Evolutionary conservation across 805 yeast genomes (phyloP), one percentile per base, ranked within the genome.

Genomic region (Isabelozyma gotoi): DNA sequence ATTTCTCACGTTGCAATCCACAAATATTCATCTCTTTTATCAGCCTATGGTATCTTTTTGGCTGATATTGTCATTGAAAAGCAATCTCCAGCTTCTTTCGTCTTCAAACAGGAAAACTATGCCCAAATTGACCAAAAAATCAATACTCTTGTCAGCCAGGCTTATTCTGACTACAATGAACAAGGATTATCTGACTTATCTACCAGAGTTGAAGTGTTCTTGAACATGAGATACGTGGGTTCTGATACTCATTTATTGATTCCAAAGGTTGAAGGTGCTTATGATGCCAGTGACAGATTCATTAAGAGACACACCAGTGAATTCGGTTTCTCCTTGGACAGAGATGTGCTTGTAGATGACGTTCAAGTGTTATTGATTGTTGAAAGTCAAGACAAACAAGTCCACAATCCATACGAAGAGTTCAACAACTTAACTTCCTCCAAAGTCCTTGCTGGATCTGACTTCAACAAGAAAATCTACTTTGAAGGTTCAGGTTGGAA

Each of bases 161-260:
- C 88, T 0, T 51, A 62, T 31, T 41, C 42, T 36, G 70, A 58
- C 40, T 72, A 56, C 44, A 35, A 48, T 34, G 61, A 45, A 1
- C 96, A 89, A 61, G 87, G 88, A 0, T 56, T 67, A 48, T 44
- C 52, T 0, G 62, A 61, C 4, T 60, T 64, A 3, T 65, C 72
- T 18, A 74, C 88, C 18, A 59, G 55, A 19, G 71, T 75, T 42
- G 95, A 89, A 55, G 77, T 77, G 36, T 87, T 77, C 52, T 66
- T 90, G 48, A 90, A 90, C 58, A 68, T 90, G 73, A 76, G 95
- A 56, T 91, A 87, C 58, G 80, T 80, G 48, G 97, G 97, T 7
- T 85, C 96, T n/a, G 97, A 91, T 56, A 85, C 96, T 2, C 83
- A 85, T 33, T 66, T 91, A 48, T 85, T 90, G 86, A 80, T 86